Evolutionary conservation across 148 eudicot genomes (phyloP).

Genomic region (Euryodendron excelsum): DNA sequence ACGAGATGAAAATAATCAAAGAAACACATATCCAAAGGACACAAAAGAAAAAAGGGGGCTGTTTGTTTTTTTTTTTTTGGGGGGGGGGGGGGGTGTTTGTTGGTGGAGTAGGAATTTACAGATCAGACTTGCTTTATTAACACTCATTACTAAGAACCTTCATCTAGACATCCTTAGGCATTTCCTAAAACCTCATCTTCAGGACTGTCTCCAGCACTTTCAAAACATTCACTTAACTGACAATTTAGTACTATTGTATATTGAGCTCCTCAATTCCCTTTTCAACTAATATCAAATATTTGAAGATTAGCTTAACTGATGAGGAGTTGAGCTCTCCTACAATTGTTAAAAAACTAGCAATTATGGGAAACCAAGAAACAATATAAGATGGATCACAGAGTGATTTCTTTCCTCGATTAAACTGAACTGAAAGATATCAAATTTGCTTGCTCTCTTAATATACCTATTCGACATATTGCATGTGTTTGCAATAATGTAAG

Average conservation of each 20-base stretch:
- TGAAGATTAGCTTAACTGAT: neutral
- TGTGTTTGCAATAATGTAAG: neutral
- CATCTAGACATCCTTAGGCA: neutral
- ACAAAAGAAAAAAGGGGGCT: neutral
- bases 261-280: conserved; percentile 6
- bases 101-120: too few relatives aligned
- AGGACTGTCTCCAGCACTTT: neutral
- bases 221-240: neutral
- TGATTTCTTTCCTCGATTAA: neutral
- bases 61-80: too few relatives aligned
- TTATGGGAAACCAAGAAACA: neutral
- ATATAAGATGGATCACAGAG: neutral
- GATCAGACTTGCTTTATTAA: neutral
- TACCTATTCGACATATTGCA: neutral
- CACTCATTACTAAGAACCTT: neutral
- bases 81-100: too few relatives aligned
- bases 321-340: neutral
- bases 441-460: neutral
- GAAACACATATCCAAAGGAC: conserved; percentile 1
- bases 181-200: neutral
- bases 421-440: neutral
- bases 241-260: neutral
- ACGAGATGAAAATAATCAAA: neutral
- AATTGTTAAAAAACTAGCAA: neutral
- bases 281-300: neutral